A percentile compares a stretch with the other conserved stretches of the same genome.
Conservation (phyloP, 441 rosid genomes). For the Pelargonium cotyledonis region DNA sequence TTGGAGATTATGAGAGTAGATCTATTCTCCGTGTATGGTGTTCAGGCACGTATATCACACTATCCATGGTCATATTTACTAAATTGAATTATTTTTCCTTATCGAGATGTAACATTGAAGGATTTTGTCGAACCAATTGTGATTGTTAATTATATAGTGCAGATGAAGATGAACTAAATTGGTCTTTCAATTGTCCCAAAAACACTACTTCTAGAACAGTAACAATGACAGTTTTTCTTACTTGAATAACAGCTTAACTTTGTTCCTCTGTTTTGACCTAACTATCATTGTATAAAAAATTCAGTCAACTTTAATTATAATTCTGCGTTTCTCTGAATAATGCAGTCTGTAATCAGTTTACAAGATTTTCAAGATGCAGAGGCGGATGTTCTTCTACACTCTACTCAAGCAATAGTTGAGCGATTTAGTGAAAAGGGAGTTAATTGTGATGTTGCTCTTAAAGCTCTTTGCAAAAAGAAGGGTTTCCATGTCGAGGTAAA, state of each 20-base stretch:
- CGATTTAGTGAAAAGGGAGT: conserved; percentile 55
- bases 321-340: conserved; percentile 19
- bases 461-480: conserved; percentile 84
- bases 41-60: conserved; percentile 46
- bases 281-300: not conserved
- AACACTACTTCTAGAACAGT: no score
- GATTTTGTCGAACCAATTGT: not conserved
- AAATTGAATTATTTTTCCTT: conserved; percentile 8
- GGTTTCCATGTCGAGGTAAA: conserved; percentile 78
- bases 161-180: conserved; percentile 9
- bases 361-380: conserved; percentile 90
- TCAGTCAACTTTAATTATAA: conserved; percentile 1
- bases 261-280: not conserved
- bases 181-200: not conserved
- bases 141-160: not conserved
- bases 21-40: conserved; percentile 68
- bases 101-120: not conserved
- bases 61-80: conserved; percentile 15
- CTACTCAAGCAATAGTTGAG: conserved; percentile 52
- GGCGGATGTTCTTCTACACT: conserved; percentile 67
- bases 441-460: conserved; percentile 51
- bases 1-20: conserved; percentile 76
- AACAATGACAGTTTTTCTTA: not conserved
- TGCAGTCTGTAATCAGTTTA: conserved; percentile 55
- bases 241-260: not conserved